Evolutionary conservation across 2,329 filamentous ascomycete genomes (phyloP).

Genomic region (Beauveria australis): DNA sequence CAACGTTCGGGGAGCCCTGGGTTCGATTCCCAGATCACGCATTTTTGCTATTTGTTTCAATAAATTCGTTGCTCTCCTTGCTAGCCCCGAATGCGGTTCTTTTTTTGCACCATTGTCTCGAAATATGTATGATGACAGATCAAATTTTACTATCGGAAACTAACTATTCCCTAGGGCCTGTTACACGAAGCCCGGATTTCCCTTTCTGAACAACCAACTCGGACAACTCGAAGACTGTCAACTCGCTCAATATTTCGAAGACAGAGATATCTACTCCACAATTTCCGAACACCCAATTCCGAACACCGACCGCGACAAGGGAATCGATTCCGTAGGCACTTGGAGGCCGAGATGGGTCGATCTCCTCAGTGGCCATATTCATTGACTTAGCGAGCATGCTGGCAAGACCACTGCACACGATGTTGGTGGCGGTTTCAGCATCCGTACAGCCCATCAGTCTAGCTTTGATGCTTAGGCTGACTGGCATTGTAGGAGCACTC

Average conservation of each 20-base stretch:
- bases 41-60: slow-evolving; percentile 2
- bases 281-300: slow-evolving; percentile 41
- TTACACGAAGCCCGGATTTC: slow-evolving; percentile 17
- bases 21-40: slow-evolving; percentile 27
- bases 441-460: slow-evolving; percentile 24
- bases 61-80: background rate
- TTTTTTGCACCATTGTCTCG: background rate
- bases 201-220: slow-evolving; percentile 27
- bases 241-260: slow-evolving; percentile 39
- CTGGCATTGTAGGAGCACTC: slow-evolving; percentile 12
- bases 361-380: slow-evolving; percentile 35
- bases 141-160: background rate
- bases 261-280: slow-evolving; percentile 36
- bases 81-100: background rate
- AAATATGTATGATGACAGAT: background rate
- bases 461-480: slow-evolving; percentile 21
- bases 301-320: slow-evolving; percentile 42
- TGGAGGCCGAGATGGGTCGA: slow-evolving; percentile 33
- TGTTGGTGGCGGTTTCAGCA: slow-evolving; percentile 21
- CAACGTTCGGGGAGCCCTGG: slow-evolving; percentile 26
- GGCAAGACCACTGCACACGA: slow-evolving; percentile 29
- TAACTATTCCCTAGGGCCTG: background rate
- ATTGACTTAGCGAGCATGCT: slow-evolving; percentile 36
- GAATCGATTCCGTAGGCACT: slow-evolving; percentile 45
- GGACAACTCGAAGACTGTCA: slow-evolving; percentile 31